phyloP scores from a whole-genome alignment of 2,329 filamentous ascomycete genomes.

The Aspergillus sp. region DNA sequence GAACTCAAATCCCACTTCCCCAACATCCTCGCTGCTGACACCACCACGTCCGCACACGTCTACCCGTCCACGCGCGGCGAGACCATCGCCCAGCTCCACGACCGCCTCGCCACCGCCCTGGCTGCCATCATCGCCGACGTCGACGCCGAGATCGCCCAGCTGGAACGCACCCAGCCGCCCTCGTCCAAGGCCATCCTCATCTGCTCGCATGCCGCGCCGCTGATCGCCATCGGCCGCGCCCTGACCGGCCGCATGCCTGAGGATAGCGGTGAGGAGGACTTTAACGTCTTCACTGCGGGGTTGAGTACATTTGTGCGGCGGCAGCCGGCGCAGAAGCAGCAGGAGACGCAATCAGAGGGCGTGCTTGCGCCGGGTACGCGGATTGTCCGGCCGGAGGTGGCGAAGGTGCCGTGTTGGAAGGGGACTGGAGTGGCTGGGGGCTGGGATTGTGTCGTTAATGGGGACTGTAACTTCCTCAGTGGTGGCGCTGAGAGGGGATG shows the following conservation, averaged over 20 bases:
- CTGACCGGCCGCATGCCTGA: slow-evolving; percentile 76
- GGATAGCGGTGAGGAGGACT: slow-evolving; percentile 71
- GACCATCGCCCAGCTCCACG: slow-evolving; percentile 73
- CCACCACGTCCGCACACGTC: slow-evolving; percentile 59
- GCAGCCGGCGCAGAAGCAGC: slow-evolving; percentile 14
- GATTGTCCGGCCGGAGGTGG: slow-evolving; percentile 16
- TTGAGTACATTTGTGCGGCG: slow-evolving; percentile 65
- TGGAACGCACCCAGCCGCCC: slow-evolving; percentile 47
- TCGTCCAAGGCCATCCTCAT: slow-evolving; percentile 63
- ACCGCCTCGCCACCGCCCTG: slow-evolving; percentile 70
- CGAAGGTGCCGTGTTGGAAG: slow-evolving; percentile 50
- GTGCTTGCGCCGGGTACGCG: slow-evolving; percentile 29
- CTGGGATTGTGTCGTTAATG: slow-evolving; percentile 78
- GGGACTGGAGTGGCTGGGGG: slow-evolving; percentile 66
- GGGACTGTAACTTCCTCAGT: slow-evolving; percentile 78
- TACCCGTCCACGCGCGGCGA: slow-evolving; percentile 74
- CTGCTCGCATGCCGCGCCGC: slow-evolving; percentile 83
- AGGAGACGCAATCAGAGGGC: neutral
- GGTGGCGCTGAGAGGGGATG: slow-evolving; percentile 85
- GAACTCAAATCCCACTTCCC: slow-evolving; percentile 65
- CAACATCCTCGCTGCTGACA: slow-evolving; percentile 24
- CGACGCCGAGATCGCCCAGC: slow-evolving; percentile 53
- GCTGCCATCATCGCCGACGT: slow-evolving; percentile 68
- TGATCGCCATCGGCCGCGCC: slow-evolving; percentile 81
- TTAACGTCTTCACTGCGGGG: slow-evolving; percentile 79